Base-by-base conservation (phyloP, 192 early-diverging fungal species). In the Gamsiella multidivaricata region DNA sequence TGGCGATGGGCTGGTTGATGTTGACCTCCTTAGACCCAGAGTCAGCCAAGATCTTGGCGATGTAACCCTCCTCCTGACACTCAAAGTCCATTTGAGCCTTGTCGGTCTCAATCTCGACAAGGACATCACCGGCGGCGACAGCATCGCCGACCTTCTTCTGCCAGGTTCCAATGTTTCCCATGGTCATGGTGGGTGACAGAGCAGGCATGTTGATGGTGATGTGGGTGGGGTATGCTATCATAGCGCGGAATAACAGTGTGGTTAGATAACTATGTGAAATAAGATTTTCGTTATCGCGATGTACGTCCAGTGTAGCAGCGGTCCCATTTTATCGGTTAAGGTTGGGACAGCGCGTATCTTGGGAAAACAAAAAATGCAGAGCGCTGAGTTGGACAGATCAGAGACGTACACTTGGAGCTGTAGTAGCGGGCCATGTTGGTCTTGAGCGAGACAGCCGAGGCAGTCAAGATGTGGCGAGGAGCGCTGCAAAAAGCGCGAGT, bases 41-140 rank as follows among this genome's bases (percentile, higher is more conserved):
- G 12, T 91, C 88, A 33, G 92, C 81, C 80, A 99, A 86, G 69
- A 97, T 92, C 90, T 97, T 95, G 79, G 95, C 97, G 52, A 99
- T 75, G 61, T 90, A 94, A 20, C 97, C 97, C 69, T 99, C 97
- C 65, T 99, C 97, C 83, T 98, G 96, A 67, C 94, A 96, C 81
- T 99, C 97, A 60, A 99, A 96, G 76, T 99, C 97, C 96, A 99
- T 98, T 81, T 95, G 93, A 14, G 97, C 97, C 92, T 99, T 99
- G 80, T 99, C 97, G 29, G 97, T 99, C 81, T 99, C 97, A 60
- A 99, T 95, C 81, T 97, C 95, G 25, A 96, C 89, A 41, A 99
- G 81, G 37, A 97, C 90, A 80, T 99, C 97, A 43, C 97, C 97
- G 31, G 96, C 91, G 22, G 82, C 67, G 63, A 97, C 86, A 57